phyloP scores from a whole-genome alignment of 139 green algal genomes.

The Eudorina sp. region DNA sequence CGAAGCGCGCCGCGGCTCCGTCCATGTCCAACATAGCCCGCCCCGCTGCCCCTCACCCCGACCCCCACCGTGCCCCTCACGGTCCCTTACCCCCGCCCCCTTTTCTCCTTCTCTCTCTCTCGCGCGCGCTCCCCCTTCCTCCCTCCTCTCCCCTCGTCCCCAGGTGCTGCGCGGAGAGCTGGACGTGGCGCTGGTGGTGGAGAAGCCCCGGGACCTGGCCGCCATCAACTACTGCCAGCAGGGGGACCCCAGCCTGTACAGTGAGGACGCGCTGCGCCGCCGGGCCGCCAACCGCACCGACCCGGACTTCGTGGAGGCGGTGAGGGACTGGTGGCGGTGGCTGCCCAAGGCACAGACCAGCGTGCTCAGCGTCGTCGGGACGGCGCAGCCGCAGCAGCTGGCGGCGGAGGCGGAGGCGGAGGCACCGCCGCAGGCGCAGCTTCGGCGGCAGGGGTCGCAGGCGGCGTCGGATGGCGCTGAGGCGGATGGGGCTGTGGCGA shows the following conservation, averaged over 20 bases:
- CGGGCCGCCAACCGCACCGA: not conserved
- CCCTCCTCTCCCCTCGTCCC: not conserved
- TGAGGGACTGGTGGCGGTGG: slow-evolving; percentile 21
- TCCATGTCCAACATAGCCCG: no score
- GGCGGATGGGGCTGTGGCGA: not conserved
- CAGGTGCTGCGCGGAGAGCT: not conserved
- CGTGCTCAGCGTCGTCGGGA: not conserved
- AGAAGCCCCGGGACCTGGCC: slow-evolving; percentile 4
- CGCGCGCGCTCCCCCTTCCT: no score
- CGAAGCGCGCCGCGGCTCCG: no score
- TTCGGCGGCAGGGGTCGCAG: not conserved
- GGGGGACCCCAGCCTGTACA: not conserved
- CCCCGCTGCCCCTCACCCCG: not conserved
- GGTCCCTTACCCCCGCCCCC: not conserved
- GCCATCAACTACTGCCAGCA: slow-evolving; percentile 32
- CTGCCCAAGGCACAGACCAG: slow-evolving; percentile 24
- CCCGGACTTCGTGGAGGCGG: not conserved
- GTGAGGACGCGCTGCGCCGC: not conserved
- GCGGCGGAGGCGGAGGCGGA: not conserved
- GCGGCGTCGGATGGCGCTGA: not conserved
- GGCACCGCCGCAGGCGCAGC: not conserved
- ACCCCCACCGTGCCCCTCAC: not conserved
- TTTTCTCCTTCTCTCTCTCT: not conserved
- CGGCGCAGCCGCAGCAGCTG: not conserved
- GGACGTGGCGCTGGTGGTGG: slow-evolving; percentile 2